Percentiles rank a stretch among this genome's conserved stretches.
These are phyloP conservation scores for Pseudogymnoascus sp. DNA, from an alignment of 2,329 filamentous ascomycete genomes.

Conservation along the genomic window DNA sequence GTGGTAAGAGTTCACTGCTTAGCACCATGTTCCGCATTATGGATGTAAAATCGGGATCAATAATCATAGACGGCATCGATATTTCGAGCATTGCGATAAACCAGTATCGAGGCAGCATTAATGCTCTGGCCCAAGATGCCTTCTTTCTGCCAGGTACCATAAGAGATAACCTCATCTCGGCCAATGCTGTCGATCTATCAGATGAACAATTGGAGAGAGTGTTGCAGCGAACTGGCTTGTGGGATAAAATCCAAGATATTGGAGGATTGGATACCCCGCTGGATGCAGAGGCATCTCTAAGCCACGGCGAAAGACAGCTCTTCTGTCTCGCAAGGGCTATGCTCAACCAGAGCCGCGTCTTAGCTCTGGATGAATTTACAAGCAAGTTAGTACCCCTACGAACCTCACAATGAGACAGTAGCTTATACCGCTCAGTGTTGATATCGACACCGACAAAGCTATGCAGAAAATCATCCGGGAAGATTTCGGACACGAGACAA, in stretches of 20 bases:
- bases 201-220: background rate
- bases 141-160: constrained; percentile 35
- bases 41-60: constrained; percentile 36
- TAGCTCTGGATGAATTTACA: constrained; percentile 14
- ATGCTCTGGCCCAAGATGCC: constrained; percentile 39
- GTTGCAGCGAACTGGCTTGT: constrained; percentile 14
- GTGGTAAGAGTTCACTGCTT: constrained; percentile 39
- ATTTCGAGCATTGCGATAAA: constrained; percentile 35
- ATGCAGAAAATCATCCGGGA: constrained; percentile 50
- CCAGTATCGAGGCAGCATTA: constrained; percentile 36
- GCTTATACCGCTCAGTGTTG: constrained; percentile 40
- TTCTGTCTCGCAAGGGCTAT: constrained; percentile 58
- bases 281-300: constrained; percentile 32
- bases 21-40: constrained; percentile 44
- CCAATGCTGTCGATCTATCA: background rate
- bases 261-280: constrained; percentile 32
- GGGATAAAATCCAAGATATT: constrained; percentile 18
- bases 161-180: constrained; percentile 21
- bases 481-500: constrained; percentile 48
- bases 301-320: constrained; percentile 56
- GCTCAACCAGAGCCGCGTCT: constrained; percentile 32
- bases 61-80: constrained; percentile 39
- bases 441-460: constrained; percentile 48
- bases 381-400: background rate
- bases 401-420: background rate